Evolutionary conservation across 805 yeast species (phyloP), one percentile per base, ranked within the genome.

Genomic region (Kregervanrija fluxuum): DNA sequence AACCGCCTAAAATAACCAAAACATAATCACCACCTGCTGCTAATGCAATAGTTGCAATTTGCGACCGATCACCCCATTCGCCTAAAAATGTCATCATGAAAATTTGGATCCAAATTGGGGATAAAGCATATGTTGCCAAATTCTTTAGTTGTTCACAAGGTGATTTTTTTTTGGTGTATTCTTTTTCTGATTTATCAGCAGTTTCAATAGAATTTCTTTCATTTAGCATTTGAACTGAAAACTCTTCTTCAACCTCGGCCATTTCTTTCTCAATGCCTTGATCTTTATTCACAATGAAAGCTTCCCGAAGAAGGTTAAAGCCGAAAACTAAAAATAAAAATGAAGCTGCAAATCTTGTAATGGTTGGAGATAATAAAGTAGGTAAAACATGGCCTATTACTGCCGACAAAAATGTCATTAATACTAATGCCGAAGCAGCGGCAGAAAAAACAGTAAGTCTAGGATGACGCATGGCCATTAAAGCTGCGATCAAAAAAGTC

Each of bases 21-120:
- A 93, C 81, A 67, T 88, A 93, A 64, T 89, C 85, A 37, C 88
- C 81, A 35, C 96, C 96, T 1, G 99, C 96, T 43, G 98, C n/a
- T n/a, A n/a, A n/a, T n/a, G n/a, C n/a, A n/a, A n/a, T n/a, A n/a
- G 97, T 93, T 37, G 97, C 96, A 45, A 93, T 88, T 68, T 93
- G 99, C 11, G 97, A 89, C 57, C 99, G 80, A 65, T 93, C 99
- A 42, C 99, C 99, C 95, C 98, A 89, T 68, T 93, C 99, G 48
- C 97, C 99, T 40, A 93, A 69, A 63, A 93, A 93, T 4, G 96
- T 87, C 98, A 93, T 91, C 43, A 80, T 79, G 60, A 93, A 93
- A 4, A 91, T 91, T 69, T 91, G 96, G 52, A 89, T 82, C 90
- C 95, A 93, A 9, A 81, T 68, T 3, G 99, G 98, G 3, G 95